These are phyloP conservation scores for Microbotryomycetes sp. DNA, from an alignment of 1,284 basidiomycete genomes.

Conservation along the genomic window DNA sequence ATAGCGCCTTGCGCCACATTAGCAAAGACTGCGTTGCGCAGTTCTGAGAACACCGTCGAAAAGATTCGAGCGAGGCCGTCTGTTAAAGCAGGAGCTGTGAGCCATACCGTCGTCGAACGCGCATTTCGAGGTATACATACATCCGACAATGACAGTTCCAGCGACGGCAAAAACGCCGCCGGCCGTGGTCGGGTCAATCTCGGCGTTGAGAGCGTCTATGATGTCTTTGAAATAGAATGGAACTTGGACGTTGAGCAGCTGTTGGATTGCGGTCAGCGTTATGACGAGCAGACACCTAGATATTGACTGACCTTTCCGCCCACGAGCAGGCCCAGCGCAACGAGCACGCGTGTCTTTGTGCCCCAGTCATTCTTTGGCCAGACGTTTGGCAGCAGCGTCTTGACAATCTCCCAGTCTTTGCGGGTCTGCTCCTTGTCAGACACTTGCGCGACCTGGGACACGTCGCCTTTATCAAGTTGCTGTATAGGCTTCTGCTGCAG, in stretches of 20 bases:
- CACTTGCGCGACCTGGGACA: slow-evolving; percentile 2
- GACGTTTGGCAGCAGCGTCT: slow-evolving; percentile 49
- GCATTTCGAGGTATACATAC: slow-evolving; percentile 50
- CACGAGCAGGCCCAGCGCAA: slow-evolving; percentile 74
- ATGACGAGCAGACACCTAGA: slow-evolving; percentile 7
- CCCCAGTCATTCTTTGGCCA: slow-evolving; percentile 51
- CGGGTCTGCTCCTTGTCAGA: slow-evolving; percentile 27
- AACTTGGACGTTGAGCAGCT: slow-evolving; percentile 93
- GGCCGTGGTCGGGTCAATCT: slow-evolving; percentile 61
- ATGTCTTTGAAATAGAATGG: slow-evolving; percentile 91
- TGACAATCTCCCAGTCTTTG: slow-evolving; percentile 45
- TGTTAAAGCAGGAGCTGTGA: too few relatives aligned
- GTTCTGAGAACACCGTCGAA: slow-evolving; percentile 80
- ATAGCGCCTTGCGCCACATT: slow-evolving; percentile 92
- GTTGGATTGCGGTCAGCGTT: not conserved
- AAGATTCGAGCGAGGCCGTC: slow-evolving; percentile 87
- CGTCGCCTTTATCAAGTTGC: not conserved
- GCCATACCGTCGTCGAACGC: not conserved
- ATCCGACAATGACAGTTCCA: slow-evolving; percentile 81
- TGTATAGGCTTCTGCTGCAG: not conserved
- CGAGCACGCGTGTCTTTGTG: slow-evolving; percentile 63
- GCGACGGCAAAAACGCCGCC: slow-evolving; percentile 72
- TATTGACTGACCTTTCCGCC: slow-evolving; percentile 64
- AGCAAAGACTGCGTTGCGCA: slow-evolving; percentile 93
- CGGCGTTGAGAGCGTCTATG: slow-evolving; percentile 80